A percentile compares a stretch with the other conserved stretches of the same genome.
Evolutionary conservation across 768 basidiomycete genomes (phyloP).

Genomic region (Suillus subaureus): DNA sequence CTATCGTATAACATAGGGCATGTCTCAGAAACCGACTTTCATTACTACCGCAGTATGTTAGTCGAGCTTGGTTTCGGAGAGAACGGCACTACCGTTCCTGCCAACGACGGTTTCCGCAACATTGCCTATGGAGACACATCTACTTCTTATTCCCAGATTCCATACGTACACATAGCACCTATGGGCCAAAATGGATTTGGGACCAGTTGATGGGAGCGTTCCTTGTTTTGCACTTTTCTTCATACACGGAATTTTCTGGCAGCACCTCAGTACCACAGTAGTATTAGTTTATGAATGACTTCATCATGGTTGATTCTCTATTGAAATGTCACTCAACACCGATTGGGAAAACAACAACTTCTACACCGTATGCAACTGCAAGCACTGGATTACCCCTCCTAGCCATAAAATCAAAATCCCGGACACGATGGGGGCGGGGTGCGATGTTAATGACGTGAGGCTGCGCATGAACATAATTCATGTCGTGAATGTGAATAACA

Average conservation of each 20-base stretch:
- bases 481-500: constrained; percentile 69
- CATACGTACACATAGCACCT: constrained; percentile 30
- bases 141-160: constrained; percentile 34
- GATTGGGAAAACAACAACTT: constrained; percentile 62
- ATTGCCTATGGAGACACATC: constrained; percentile 37
- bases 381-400: constrained; percentile 62
- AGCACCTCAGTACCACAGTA: background rate
- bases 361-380: constrained; percentile 65
- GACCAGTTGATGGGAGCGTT: constrained; percentile 17
- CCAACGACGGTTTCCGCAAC: constrained; percentile 28
- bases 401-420: constrained; percentile 78
- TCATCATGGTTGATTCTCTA: constrained; percentile 16
- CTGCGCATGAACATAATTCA: constrained; percentile 61
- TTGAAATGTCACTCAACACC: constrained; percentile 50
- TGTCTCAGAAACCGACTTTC: constrained; percentile 60
- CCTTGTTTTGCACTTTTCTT: constrained; percentile 3
- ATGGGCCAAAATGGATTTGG: constrained; percentile 27
- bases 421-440: constrained; percentile 63
- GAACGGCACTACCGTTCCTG: constrained; percentile 29
- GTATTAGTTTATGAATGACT: constrained; percentile 16
- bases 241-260: background rate
- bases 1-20: constrained; percentile 27
- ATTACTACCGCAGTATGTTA: constrained; percentile 78
- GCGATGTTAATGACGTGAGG: constrained; percentile 62
- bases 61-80: constrained; percentile 70